Percentiles rank a stretch among this genome's conserved stretches.
phyloP scores from a whole-genome alignment of 768 basidiomycete genomes.

The Rossbeevera mucosa region DNA sequence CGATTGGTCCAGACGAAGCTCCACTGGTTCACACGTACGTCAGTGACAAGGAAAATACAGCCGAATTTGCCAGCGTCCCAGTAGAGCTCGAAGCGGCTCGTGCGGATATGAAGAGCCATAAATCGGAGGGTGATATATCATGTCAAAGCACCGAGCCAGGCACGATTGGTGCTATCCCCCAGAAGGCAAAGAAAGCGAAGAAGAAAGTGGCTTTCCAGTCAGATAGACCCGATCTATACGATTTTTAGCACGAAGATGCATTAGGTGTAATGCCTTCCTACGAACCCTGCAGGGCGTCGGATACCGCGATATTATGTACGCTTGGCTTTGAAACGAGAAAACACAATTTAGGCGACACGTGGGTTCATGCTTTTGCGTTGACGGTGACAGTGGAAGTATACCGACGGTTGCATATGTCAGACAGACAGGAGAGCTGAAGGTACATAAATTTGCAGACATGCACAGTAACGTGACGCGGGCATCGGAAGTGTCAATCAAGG shows the following conservation, averaged over 20 bases:
- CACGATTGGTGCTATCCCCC: background rate
- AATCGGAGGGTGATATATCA: slow-evolving; percentile 6
- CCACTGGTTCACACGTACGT: slow-evolving; percentile 17
- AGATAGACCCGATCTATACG: slow-evolving; percentile 68
- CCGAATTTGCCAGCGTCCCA: slow-evolving; percentile 36
- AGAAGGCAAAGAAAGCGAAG: slow-evolving; percentile 44
- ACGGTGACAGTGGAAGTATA: background rate
- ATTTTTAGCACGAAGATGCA: slow-evolving; percentile 44
- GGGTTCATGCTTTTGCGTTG: background rate
- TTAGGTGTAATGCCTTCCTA: background rate
- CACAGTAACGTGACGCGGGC: slow-evolving; percentile 1
- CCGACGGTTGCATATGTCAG: background rate
- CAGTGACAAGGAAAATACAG: slow-evolving; percentile 11
- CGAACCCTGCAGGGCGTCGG: background rate
- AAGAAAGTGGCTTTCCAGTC: slow-evolving; percentile 69
- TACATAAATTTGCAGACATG: slow-evolving; percentile 1
- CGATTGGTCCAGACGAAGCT: slow-evolving; percentile 14
- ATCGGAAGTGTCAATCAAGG: slow-evolving; percentile 11
- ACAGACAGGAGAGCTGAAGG: background rate
- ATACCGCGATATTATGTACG: background rate
- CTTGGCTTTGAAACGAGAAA: background rate
- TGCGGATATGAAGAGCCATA: background rate
- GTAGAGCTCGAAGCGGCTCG: slow-evolving; percentile 40
- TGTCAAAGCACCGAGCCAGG: slow-evolving; percentile 8
- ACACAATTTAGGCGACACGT: background rate